Evolutionary conservation across 768 basidiomycete species (phyloP), one percentile per base, ranked within the genome.

Genomic region (Lactarius quietus): DNA sequence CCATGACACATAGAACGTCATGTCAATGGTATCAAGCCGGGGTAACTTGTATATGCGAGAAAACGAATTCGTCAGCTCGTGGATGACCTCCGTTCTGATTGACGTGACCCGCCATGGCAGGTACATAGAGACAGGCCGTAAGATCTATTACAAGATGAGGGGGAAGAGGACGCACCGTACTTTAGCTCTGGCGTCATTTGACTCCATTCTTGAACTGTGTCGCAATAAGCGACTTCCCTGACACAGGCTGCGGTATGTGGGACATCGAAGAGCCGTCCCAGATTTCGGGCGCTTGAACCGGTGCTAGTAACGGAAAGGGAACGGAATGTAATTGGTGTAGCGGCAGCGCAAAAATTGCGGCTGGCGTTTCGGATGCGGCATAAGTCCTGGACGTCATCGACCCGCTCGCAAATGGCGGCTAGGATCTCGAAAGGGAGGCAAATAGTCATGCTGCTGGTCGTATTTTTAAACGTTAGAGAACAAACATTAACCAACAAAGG

Each of bases 281-380:
- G 26, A 12, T 51, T 51, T 12, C 7, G 26, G 5, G 52, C 26
- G 17, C 61, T 61, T 8, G 23, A 18, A 9, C 26, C 9, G 18
- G 61, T 61, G 36, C 18, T 18, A 7, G 23, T 7, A n/a, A 48
- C 31, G 51, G 28, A 52, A 28, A 54, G 35, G 7, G 38, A 26
- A 23, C 61, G 61, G 28, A 61, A 61, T 17, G 35, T 36, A 35
- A 61, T 3, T 9, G 61, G 61, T 3, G 61, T 61, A 2, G 61
- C 61, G 4, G 10, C 20, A 7, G 45, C 61, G n/a, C 48, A 61
- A 3, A 54, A 35, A 4, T 12, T 28, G 45, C 36, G 31, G 52
- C 51, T 54, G 31, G 35, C 31, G 2, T 2, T 39, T 7, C 61
- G 52, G 3, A n/a, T 26, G 9, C 23, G 20, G 4, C 15, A 6